phyloP scores from a whole-genome alignment of 2,329 filamentous ascomycete species.

The Diplodia sapinea region DNA sequence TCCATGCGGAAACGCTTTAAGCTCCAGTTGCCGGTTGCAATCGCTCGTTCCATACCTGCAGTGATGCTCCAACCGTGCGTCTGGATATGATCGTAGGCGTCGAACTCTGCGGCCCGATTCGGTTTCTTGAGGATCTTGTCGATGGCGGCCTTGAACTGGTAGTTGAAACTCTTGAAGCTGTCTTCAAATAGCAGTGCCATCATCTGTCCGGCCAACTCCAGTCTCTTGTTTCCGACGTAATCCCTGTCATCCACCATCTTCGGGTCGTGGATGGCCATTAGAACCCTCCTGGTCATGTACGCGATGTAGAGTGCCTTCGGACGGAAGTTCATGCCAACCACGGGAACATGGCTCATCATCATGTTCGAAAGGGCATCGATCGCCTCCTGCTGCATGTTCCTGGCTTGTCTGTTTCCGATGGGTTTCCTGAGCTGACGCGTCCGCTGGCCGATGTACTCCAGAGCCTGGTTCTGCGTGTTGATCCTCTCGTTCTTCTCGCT shows the following conservation, averaged over 20 bases:
- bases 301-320: slow-evolving; percentile 97
- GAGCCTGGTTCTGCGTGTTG: slow-evolving; percentile 90
- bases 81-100: slow-evolving; percentile 82
- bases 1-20: slow-evolving; percentile 99
- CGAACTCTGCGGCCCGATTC: slow-evolving; percentile 84
- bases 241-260: slow-evolving; percentile 94
- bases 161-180: slow-evolving; percentile 93
- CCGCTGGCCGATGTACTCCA: slow-evolving; percentile 87
- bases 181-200: slow-evolving; percentile 95
- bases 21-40: slow-evolving; percentile 97
- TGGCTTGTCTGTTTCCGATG: slow-evolving; percentile 59
- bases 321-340: slow-evolving; percentile 89
- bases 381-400: slow-evolving; percentile 88
- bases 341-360: slow-evolving; percentile 92
- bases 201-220: slow-evolving; percentile 93
- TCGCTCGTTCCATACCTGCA: slow-evolving; percentile 90
- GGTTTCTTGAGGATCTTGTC: slow-evolving; percentile 96
- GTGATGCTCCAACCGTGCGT: slow-evolving; percentile 88
- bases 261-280: slow-evolving; percentile 91
- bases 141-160: slow-evolving; percentile 87
- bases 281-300: slow-evolving; percentile 93
- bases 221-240: slow-evolving; percentile 95
- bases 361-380: slow-evolving; percentile 91
- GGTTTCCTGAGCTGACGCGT: slow-evolving; percentile 83
- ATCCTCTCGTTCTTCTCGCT: slow-evolving; percentile 68